A percentile compares a stretch with the other conserved stretches of the same genome.
These are phyloP conservation scores for Leptomonas pyrrhocoris DNA, from an alignment of 208 protist genomes.

Conservation along the genomic window DNA sequence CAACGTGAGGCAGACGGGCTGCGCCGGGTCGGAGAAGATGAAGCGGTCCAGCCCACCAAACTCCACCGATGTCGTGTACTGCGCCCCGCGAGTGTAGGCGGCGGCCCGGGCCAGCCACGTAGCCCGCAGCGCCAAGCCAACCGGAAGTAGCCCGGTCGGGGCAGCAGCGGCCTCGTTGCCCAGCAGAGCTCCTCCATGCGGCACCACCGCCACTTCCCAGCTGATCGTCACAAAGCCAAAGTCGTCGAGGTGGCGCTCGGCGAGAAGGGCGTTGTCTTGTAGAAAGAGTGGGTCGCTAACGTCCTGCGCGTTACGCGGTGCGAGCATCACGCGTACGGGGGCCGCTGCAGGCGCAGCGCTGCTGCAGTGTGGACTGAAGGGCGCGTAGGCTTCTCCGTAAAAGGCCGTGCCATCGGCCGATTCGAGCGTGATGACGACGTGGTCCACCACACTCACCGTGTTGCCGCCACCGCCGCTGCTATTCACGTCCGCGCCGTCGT, in stretches of 20 bases:
- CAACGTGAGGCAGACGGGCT: conserved; percentile 40
- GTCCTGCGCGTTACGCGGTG: conserved; percentile 72
- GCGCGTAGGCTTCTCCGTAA: conserved; percentile 76
- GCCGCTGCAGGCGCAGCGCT: conserved; percentile 28
- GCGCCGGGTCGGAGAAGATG: conserved; percentile 29
- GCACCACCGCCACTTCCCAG: conserved; percentile 68
- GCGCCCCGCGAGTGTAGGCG: conserved; percentile 47
- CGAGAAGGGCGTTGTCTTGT: conserved; percentile 56
- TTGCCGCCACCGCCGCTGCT: neutral
- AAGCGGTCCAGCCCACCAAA: conserved; percentile 65
- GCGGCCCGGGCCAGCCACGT: conserved; percentile 63
- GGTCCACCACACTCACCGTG: conserved; percentile 41
- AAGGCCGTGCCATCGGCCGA: conserved; percentile 36
- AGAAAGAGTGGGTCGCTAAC: conserved; percentile 59
- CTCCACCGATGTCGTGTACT: conserved; percentile 75
- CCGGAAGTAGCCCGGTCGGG: conserved; percentile 36
- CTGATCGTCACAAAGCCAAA: conserved; percentile 82
- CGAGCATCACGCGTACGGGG: conserved; percentile 81
- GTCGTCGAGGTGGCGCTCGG: conserved; percentile 63
- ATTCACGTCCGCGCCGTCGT: neutral
- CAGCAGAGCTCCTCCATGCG: conserved; percentile 64
- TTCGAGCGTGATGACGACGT: conserved; percentile 61
- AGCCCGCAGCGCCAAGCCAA: conserved; percentile 74
- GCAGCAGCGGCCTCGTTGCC: conserved; percentile 1
- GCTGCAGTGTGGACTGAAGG: conserved; percentile 73